Base-by-base conservation (phyloP, 225 moss, liverwort and hornwort genomes). In the Takakia lepidozioides region DNA sequence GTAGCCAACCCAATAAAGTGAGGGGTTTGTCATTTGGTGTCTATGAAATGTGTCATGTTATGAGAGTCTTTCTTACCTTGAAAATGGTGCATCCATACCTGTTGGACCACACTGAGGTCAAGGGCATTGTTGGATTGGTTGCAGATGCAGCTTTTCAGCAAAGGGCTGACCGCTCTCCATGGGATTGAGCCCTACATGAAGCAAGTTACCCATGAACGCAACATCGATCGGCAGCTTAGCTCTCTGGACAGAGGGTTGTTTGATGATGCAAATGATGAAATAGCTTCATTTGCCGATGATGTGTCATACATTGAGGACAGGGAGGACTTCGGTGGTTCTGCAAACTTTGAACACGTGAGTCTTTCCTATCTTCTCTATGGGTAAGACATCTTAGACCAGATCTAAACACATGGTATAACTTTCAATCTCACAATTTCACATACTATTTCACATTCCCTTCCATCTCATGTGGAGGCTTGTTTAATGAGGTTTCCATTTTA, bases 121-220 rank as follows among this genome's bases (percentile, higher is more conserved):
- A 1, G 10, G 22, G 3, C 9, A 16, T 10, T 14, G 15, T 55
- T 23, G 29, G 32, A 7, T 26, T 32, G 47, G 43, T 29, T 54
- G 61, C 57, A 88, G 88, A 84, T 88, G 84, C 69, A 68, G 22
- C 48, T 88, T 15, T 78, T 88, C 24, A 78, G 78, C 56, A 76
- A 69, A 63, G 88, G 81, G 16, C 81, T 84, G 60, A 64, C 72
- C 25, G 74, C 81, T 29, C 67, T 88, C 49, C 88, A 88, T 62
- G 75, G 71, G 26, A 67, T 88, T 3, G 88, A 88, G 49, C 84
- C 77, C 22, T 81, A 81, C 30, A 81, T 88, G 73, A 84, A 83
- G 56, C 72, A 78, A 65, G 67, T 84, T 23, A 72, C 72, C 30
- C 71, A 72, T 26, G 84, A 84, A 65, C 70, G 75, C 30, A 72